Evolutionary conservation across 352 stramenopile species (phyloP).

Genomic region (Phytophthora ohioensis): DNA sequence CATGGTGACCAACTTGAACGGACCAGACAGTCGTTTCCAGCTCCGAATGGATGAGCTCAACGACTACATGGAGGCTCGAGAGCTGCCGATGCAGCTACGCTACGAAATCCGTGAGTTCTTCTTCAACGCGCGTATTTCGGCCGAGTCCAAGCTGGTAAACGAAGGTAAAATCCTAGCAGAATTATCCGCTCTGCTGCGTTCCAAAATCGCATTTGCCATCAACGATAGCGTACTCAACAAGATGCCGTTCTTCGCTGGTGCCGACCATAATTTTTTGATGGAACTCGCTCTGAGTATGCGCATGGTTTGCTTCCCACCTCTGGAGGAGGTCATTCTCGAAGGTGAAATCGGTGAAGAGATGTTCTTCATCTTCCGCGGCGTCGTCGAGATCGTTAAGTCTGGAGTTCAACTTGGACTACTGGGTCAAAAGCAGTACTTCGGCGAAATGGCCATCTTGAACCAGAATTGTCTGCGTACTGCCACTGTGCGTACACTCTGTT

Average conservation of each 20-base stretch:
- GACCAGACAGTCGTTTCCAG: conserved; percentile 68
- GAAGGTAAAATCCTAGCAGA: conserved; percentile 78
- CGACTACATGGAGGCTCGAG: conserved; percentile 82
- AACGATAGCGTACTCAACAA: conserved; percentile 86
- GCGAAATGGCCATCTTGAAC: conserved; percentile 86
- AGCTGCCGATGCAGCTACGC: conserved; percentile 74
- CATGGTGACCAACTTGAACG: conserved; percentile 79
- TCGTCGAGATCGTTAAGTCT: conserved; percentile 74
- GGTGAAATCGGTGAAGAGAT: conserved; percentile 87
- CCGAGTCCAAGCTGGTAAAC: conserved; percentile 75
- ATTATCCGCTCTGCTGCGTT: conserved; percentile 74
- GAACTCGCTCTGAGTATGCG: conserved; percentile 84
- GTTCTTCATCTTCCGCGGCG: conserved; percentile 88
- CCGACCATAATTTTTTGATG: conserved; percentile 86
- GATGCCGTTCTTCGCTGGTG: conserved; percentile 82
- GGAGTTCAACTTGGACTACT: conserved; percentile 71
- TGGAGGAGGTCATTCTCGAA: conserved; percentile 84
- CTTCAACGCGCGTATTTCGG: conserved; percentile 78
- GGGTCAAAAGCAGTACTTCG: conserved; percentile 86
- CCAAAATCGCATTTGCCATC: conserved; percentile 84
- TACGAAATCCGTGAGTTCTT: conserved; percentile 89
- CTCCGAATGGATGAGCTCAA: conserved; percentile 84
- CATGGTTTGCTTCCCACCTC: conserved; percentile 82
- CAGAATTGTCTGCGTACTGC: conserved; percentile 75
- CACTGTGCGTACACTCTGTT: conserved; percentile 80